Conservation (phyloP, 2,329 filamentous ascomycete genomes). For the Alternaria triticina region DNA sequence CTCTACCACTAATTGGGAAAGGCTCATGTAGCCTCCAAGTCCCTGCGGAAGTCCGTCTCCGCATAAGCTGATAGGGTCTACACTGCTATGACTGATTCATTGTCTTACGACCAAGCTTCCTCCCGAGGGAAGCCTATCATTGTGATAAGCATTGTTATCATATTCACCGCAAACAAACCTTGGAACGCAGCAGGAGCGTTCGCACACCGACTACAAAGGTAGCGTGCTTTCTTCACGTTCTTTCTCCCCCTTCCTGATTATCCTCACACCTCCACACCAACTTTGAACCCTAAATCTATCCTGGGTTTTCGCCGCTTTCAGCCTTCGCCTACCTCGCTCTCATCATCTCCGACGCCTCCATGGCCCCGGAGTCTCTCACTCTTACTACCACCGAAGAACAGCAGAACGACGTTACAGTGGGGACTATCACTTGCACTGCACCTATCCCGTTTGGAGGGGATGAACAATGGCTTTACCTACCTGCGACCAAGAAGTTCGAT, state of each 20-base stretch:
- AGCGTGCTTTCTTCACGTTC: background rate
- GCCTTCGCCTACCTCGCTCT: background rate
- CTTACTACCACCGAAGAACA: slow-evolving; percentile 21
- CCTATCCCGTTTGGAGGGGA: slow-evolving; percentile 52
- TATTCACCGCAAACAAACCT: slow-evolving; percentile 24
- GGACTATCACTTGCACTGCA: slow-evolving; percentile 45
- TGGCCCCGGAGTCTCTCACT: slow-evolving; percentile 23
- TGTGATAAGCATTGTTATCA: slow-evolving; percentile 36
- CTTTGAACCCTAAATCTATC: background rate
- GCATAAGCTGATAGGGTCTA: slow-evolving; percentile 13
- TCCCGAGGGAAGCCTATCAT: slow-evolving; percentile 39
- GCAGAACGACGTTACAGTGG: slow-evolving; percentile 27
- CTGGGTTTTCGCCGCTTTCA: background rate
- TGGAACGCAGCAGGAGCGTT: slow-evolving; percentile 9
- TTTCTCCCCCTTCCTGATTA: background rate
- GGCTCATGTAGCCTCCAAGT: slow-evolving; percentile 9
- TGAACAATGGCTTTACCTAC: slow-evolving; percentile 51
- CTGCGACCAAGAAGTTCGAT: slow-evolving; percentile 51
- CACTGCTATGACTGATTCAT: background rate
- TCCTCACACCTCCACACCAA: background rate
- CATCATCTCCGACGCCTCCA: slow-evolving; percentile 8
- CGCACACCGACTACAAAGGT: slow-evolving; percentile 17
- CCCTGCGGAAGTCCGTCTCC: slow-evolving; percentile 2
- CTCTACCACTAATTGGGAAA: background rate
- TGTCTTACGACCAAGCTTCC: slow-evolving; percentile 10